These are phyloP conservation scores for Amanita muscaria DNA, from an alignment of 768 basidiomycete genomes.

Conservation along the genomic window DNA sequence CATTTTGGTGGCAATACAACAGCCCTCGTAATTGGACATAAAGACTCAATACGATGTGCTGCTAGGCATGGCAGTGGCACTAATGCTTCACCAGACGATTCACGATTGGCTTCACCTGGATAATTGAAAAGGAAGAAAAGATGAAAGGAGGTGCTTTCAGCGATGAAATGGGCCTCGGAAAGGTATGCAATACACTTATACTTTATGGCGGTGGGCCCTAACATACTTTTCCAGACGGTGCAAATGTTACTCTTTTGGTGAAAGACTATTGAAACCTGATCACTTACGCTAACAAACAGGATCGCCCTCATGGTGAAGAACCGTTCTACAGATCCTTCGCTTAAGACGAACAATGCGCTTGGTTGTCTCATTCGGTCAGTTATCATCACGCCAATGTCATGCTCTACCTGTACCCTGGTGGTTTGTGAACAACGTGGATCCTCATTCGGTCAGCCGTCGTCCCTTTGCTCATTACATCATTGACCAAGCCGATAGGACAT, in stretches of 20 bases:
- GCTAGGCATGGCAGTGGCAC: constrained; percentile 48
- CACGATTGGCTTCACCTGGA: constrained; percentile 58
- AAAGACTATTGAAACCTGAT: neutral
- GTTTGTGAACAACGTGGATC: no score
- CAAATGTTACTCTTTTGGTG: constrained; percentile 28
- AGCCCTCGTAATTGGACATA: constrained; percentile 47
- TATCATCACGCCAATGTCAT: no score
- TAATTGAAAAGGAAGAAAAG: constrained; percentile 41
- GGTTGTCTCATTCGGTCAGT: constrained; percentile 46
- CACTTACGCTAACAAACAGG: constrained; percentile 19
- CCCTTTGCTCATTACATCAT: no score
- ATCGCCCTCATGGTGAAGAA: constrained; percentile 56
- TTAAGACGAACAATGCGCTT: constrained; percentile 44
- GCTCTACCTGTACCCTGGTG: no score
- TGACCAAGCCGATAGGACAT: constrained; percentile 36
- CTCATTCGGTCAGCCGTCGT: no score
- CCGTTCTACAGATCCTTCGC: constrained; percentile 34
- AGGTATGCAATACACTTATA: constrained; percentile 34
- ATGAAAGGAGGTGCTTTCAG: constrained; percentile 41
- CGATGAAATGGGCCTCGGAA: constrained; percentile 57
- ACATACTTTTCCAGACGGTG: constrained; percentile 30
- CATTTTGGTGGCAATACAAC: constrained; percentile 50
- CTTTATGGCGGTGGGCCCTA: neutral
- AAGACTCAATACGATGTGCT: constrained; percentile 36
- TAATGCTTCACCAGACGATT: constrained; percentile 66